phyloP scores from a whole-genome alignment of 2,329 filamentous ascomycete genomes.

The Nemania sp. region DNA sequence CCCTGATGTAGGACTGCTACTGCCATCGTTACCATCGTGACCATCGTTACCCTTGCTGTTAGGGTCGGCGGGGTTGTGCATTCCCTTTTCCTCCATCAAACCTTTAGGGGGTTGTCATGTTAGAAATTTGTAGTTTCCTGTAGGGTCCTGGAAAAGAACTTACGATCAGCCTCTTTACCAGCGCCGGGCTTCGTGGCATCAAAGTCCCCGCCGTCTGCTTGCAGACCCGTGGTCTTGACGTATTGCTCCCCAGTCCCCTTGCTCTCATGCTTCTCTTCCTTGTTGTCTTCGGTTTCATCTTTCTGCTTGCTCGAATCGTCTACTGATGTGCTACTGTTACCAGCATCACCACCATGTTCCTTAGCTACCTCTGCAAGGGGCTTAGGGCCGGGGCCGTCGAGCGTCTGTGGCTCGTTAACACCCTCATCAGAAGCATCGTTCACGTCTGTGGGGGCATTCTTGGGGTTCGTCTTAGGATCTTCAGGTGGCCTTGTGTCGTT shows the following conservation, averaged over 20 bases:
- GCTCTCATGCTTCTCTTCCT: slow-evolving; percentile 44
- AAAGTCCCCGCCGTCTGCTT: slow-evolving; percentile 75
- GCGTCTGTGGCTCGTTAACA: slow-evolving; percentile 51
- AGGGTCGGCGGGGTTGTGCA: slow-evolving; percentile 51
- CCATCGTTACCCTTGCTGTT: slow-evolving; percentile 28
- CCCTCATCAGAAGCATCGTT: slow-evolving; percentile 51
- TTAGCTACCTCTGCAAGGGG: slow-evolving; percentile 53
- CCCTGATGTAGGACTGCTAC: slow-evolving; percentile 47
- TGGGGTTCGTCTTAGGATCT: slow-evolving; percentile 52
- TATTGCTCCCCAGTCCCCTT: slow-evolving; percentile 68
- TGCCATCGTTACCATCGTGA: slow-evolving; percentile 33
- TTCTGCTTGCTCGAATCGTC: slow-evolving; percentile 45
- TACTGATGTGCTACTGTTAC: slow-evolving; percentile 41
- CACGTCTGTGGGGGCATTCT: slow-evolving; percentile 54
- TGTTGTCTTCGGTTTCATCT: slow-evolving; percentile 47
- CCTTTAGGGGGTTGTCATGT: slow-evolving; percentile 53
- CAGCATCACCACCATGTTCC: slow-evolving; percentile 49
- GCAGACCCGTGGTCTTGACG: slow-evolving; percentile 68
- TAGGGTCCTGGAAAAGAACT: slow-evolving; percentile 46
- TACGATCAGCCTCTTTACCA: slow-evolving; percentile 74
- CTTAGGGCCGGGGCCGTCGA: slow-evolving; percentile 59
- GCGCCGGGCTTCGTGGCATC: slow-evolving; percentile 74
- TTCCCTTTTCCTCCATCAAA: slow-evolving; percentile 65
- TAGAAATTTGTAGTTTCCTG: background rate
- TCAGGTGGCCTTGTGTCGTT: slow-evolving; percentile 57